A percentile compares a stretch with the other conserved stretches of the same genome.
Conservation (phyloP, 441 rosid genomes). For the Pelargonium fulgidum region DNA sequence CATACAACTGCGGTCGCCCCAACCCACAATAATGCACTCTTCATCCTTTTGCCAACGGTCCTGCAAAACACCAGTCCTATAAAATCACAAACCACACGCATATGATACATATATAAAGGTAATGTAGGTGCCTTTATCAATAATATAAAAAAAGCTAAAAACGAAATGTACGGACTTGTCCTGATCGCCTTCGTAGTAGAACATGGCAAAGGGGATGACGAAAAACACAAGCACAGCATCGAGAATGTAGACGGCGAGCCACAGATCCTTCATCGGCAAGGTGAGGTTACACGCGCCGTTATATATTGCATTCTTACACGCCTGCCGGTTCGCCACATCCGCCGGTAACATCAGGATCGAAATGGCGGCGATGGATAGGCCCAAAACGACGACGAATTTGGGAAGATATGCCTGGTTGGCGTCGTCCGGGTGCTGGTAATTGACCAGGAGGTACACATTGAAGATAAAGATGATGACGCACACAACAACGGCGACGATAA, state of each 20-base stretch:
- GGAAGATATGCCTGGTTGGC: constrained; percentile 97
- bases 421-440: constrained; percentile 96
- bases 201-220: constrained; percentile 91
- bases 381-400: constrained; percentile 83
- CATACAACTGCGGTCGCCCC: constrained; percentile 70
- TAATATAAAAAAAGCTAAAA: not conserved
- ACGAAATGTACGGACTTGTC: constrained; percentile 59
- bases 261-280: constrained; percentile 90
- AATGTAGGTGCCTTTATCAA: not conserved
- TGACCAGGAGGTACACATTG: constrained; percentile 90
- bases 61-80: constrained; percentile 27
- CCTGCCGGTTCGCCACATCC: constrained; percentile 93
- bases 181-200: constrained; percentile 96
- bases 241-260: constrained; percentile 78
- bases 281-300: constrained; percentile 90
- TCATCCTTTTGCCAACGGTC: constrained; percentile 74
- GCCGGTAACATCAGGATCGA: constrained; percentile 97
- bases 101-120: too few relatives aligned
- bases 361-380: constrained; percentile 78
- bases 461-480: constrained; percentile 73
- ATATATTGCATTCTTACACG: constrained; percentile 78
- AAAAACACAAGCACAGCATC: constrained; percentile 90
- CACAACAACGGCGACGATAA: constrained; percentile 80
- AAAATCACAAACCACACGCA: not conserved
- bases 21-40: constrained; percentile 86